Conservation (phyloP, 208 protist species). For the Entamoeba invadens region DNA sequence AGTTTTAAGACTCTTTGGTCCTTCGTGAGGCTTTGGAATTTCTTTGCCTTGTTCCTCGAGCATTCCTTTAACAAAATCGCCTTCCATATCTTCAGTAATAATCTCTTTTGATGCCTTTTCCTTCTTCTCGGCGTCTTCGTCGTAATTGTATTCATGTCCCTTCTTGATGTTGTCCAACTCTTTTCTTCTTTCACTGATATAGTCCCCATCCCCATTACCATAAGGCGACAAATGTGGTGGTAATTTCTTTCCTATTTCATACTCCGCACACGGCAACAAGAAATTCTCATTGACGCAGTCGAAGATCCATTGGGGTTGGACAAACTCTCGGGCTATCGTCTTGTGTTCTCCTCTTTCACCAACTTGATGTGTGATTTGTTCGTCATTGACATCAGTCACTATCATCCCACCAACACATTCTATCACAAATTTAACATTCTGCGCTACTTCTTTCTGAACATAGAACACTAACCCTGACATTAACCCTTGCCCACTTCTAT, state of each 20-base stretch:
- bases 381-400: neutral
- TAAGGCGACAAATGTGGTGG: conserved; percentile 29
- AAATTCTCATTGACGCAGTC: conserved; percentile 26
- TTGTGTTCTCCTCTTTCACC: neutral
- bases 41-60: neutral
- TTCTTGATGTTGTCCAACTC: neutral
- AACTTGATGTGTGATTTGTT: conserved; percentile 2
- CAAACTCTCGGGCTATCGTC: neutral
- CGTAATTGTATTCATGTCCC: neutral
- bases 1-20: neutral
- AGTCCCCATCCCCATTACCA: neutral
- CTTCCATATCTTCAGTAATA: neutral
- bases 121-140: neutral
- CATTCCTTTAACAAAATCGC: neutral
- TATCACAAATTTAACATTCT: neutral
- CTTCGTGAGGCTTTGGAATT: neutral
- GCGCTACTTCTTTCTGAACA: neutral
- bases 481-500: neutral
- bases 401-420: neutral
- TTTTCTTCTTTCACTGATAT: conserved; percentile 17
- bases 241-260: neutral
- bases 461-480: neutral
- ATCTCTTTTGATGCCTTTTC: neutral
- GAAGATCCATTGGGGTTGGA: conserved; percentile 35
- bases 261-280: conserved; percentile 10